phyloP scores from a whole-genome alignment of 192 early-diverging fungal genomes.

The Haplosporangium gracile region DNA sequence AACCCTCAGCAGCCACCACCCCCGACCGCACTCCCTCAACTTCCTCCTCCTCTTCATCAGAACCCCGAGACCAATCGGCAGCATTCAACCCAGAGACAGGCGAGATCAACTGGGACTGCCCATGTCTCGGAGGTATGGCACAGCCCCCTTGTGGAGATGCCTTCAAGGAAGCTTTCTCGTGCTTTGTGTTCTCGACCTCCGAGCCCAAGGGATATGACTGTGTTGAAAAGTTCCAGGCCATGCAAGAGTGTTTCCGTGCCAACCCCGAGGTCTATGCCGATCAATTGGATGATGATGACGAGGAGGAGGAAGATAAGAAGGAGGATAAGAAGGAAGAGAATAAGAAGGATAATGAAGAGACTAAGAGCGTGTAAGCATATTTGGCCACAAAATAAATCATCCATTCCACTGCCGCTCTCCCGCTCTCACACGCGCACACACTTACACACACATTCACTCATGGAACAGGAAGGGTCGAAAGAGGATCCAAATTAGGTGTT shows the following conservation, averaged over 20 bases:
- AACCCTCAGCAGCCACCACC: constrained; percentile 41
- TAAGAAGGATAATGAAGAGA: background rate
- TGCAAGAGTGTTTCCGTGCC: constrained; percentile 94
- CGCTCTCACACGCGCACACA: too few relatives aligned
- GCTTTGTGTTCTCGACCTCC: constrained; percentile 93
- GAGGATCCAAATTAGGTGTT: too few relatives aligned
- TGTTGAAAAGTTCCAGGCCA: constrained; percentile 90
- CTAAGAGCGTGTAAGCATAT: background rate
- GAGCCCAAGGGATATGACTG: constrained; percentile 99
- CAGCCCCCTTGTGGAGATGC: constrained; percentile 96
- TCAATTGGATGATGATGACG: constrained; percentile 64
- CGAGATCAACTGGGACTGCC: constrained; percentile 98
- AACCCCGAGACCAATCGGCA: constrained; percentile 60
- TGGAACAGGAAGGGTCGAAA: too few relatives aligned
- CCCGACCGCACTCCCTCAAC: constrained; percentile 14
- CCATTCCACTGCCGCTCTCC: background rate
- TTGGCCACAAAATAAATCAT: background rate
- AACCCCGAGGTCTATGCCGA: constrained; percentile 91
- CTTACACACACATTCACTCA: too few relatives aligned
- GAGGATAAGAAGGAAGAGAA: constrained; percentile 30
- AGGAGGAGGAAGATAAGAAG: constrained; percentile 60
- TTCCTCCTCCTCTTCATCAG: constrained; percentile 21
- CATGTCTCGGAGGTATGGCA: constrained; percentile 95
- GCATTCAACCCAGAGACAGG: constrained; percentile 85
- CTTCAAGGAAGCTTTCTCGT: constrained; percentile 97